Conservation (phyloP, 2,329 filamentous ascomycete genomes). For the Malbranchea cinnamomea region DNA sequence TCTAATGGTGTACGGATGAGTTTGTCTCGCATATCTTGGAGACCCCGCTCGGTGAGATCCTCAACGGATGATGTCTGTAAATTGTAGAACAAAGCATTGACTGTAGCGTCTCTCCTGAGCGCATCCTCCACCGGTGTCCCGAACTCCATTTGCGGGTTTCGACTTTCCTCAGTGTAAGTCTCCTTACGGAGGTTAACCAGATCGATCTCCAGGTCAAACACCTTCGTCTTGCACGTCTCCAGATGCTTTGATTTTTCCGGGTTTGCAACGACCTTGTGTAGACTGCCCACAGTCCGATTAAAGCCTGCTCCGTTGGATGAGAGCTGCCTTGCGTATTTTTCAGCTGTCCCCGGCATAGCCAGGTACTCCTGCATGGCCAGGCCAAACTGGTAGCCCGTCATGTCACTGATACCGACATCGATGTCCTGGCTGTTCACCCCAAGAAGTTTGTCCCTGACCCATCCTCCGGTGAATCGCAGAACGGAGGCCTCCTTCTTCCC, state of each 20-base stretch:
- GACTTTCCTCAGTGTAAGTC: conserved; percentile 73
- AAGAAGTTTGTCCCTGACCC: conserved; percentile 36
- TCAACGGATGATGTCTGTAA: conserved; percentile 65
- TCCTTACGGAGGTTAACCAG: conserved; percentile 91
- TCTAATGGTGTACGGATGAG: conserved; percentile 76
- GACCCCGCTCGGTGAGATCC: conserved; percentile 63
- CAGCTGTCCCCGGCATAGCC: conserved; percentile 23
- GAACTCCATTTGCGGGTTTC: conserved; percentile 86
- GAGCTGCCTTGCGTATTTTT: conserved; percentile 30
- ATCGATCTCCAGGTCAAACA: conserved; percentile 80
- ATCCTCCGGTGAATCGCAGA: conserved; percentile 34
- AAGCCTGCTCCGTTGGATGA: too few relatives aligned
- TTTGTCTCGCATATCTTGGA: conserved; percentile 55
- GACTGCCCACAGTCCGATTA: conserved; percentile 50
- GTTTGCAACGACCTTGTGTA: conserved; percentile 83
- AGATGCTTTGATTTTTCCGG: conserved; percentile 95
- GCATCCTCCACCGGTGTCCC: conserved; percentile 86
- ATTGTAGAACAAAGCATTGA: conserved; percentile 96
- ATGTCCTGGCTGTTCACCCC: conserved; percentile 33
- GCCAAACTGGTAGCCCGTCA: conserved; percentile 35
- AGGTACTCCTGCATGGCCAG: conserved; percentile 29
- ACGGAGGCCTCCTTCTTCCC: conserved; percentile 16
- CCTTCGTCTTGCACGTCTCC: conserved; percentile 73
- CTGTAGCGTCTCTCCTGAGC: conserved; percentile 72
- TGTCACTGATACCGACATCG: conserved; percentile 34